These are phyloP conservation scores for Aspergillus tubingensis DNA, from an alignment of 2,329 filamentous ascomycete genomes.

Conservation along the genomic window DNA sequence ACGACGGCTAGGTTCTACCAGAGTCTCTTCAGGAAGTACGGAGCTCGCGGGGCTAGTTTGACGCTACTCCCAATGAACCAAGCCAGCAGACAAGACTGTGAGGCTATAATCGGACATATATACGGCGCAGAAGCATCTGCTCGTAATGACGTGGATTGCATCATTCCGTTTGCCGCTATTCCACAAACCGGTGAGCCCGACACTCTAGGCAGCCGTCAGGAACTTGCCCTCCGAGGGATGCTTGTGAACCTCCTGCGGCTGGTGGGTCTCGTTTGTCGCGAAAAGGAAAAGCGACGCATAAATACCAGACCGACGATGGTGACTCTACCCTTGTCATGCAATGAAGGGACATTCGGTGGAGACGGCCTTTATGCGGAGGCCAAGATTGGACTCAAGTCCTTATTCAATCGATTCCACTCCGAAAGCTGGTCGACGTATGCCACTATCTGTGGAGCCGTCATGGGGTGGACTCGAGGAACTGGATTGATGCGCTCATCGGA, in stretches of 20 bases:
- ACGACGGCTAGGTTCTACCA: slow-evolving; percentile 36
- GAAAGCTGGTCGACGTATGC: slow-evolving; percentile 34
- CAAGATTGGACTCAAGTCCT: slow-evolving; percentile 40
- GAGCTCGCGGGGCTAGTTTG: slow-evolving; percentile 37
- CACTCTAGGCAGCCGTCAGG: slow-evolving; percentile 27
- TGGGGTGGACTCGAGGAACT: slow-evolving; percentile 51
- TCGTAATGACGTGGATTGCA: slow-evolving; percentile 41
- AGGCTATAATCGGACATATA: slow-evolving; percentile 41
- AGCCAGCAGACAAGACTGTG: slow-evolving; percentile 43
- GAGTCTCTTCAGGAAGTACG: slow-evolving; percentile 35
- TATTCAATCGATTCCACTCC: slow-evolving; percentile 22
- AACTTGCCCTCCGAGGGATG: slow-evolving; percentile 26
- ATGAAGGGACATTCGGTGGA: slow-evolving; percentile 47
- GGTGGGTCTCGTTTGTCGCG: slow-evolving; percentile 34
- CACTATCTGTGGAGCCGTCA: slow-evolving; percentile 44
- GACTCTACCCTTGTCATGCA: slow-evolving; percentile 48
- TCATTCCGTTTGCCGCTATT: slow-evolving; percentile 49
- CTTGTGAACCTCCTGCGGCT: slow-evolving; percentile 44
- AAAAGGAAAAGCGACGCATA: slow-evolving; percentile 21
- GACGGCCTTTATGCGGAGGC: slow-evolving; percentile 51
- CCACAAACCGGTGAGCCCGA: slow-evolving; percentile 41
- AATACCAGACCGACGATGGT: slow-evolving; percentile 41
- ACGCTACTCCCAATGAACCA: slow-evolving; percentile 45
- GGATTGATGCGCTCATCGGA: slow-evolving; percentile 49
- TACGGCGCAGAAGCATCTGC: slow-evolving; percentile 29